Evolutionary conservation across 805 yeast species (phyloP).

Genomic region (Nakazawaea ernobii): DNA sequence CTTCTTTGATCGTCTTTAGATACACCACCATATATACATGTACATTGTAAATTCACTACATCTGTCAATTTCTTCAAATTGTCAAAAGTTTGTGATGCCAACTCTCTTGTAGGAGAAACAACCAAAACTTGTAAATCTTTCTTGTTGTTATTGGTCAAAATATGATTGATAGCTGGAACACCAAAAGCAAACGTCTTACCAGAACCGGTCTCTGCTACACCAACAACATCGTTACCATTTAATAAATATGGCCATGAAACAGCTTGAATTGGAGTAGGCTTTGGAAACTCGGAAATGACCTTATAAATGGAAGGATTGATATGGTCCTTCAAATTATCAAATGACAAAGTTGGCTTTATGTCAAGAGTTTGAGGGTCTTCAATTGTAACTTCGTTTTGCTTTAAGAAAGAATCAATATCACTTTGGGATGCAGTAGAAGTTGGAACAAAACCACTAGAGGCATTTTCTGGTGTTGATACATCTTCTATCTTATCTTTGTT

Average conservation of each 20-base stretch:
- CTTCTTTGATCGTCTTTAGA: slow-evolving; percentile 87
- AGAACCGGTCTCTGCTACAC: slow-evolving; percentile 98
- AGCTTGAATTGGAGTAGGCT: slow-evolving; percentile 95
- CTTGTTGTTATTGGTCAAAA: slow-evolving; percentile 36
- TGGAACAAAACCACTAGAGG: slow-evolving; percentile 17
- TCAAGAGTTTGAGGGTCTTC: slow-evolving; percentile 56
- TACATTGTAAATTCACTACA: slow-evolving; percentile 58
- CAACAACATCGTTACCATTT: slow-evolving; percentile 78
- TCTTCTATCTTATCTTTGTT: slow-evolving; percentile 31
- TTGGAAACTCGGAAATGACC: slow-evolving; percentile 68
- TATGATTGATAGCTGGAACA: slow-evolving; percentile 86
- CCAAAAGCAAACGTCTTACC: slow-evolving; percentile 98
- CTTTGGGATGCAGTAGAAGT: slow-evolving; percentile 38
- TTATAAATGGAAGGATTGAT: slow-evolving; percentile 50
- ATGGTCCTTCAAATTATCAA: slow-evolving; percentile 46
- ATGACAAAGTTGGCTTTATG: slow-evolving; percentile 65
- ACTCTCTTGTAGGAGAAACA: slow-evolving; percentile 95
- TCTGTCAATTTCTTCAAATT: slow-evolving; percentile 65
- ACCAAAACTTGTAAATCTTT: slow-evolving; percentile 69
- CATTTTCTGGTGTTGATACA: slow-evolving; percentile 21
- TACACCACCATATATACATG: slow-evolving; percentile 95
- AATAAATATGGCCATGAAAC: slow-evolving; percentile 90
- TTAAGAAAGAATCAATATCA: slow-evolving; percentile 57
- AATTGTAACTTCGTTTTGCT: slow-evolving; percentile 70
- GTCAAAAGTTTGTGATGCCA: slow-evolving; percentile 90